A percentile compares a stretch with the other conserved stretches of the same genome.
Conservation (phyloP, 768 basidiomycete species). For the Russula dissimulans region DNA sequence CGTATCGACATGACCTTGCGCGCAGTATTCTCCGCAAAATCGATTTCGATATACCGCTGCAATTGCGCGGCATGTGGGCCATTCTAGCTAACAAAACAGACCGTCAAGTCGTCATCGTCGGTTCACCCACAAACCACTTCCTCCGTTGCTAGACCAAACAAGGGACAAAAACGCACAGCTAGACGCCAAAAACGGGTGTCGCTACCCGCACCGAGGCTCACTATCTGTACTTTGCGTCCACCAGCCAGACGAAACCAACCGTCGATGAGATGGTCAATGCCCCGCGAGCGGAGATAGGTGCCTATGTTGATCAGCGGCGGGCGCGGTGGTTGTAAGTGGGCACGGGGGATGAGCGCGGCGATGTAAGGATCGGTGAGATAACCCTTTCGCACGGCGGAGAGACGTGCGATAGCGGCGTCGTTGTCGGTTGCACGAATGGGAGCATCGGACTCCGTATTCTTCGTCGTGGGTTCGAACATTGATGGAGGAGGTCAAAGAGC, state of each 20-base stretch:
- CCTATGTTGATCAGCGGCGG: slow-evolving; percentile 94
- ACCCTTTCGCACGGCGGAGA: slow-evolving; percentile 75
- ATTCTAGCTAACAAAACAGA: slow-evolving; percentile 34
- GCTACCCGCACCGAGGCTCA: slow-evolving; percentile 93
- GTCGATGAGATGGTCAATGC: slow-evolving; percentile 70
- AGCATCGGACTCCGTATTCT: slow-evolving; percentile 39
- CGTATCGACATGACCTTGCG: slow-evolving; percentile 77
- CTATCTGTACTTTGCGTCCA: slow-evolving; percentile 62
- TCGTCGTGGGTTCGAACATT: not conserved
- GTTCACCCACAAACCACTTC: too few species aligned
- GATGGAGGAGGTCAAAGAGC: not conserved
- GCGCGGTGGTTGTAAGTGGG: slow-evolving; percentile 47
- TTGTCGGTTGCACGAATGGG: slow-evolving; percentile 70
- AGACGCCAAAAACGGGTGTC: slow-evolving; percentile 94
- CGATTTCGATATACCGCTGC: slow-evolving; percentile 73
- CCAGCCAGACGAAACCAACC: slow-evolving; percentile 36
- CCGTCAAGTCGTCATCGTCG: too few species aligned
- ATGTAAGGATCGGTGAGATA: slow-evolving; percentile 78
- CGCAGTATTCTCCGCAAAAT: slow-evolving; percentile 78
- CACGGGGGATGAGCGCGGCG: slow-evolving; percentile 53
- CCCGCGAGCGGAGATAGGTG: slow-evolving; percentile 76
- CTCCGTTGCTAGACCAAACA: too few species aligned
- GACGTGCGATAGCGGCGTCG: slow-evolving; percentile 74
- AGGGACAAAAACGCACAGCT: slow-evolving; percentile 43
- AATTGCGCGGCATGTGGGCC: slow-evolving; percentile 42